Evolutionary conservation across 345 rosid genomes (phyloP), one percentile per base, ranked within the genome.

Genomic region (Eucalyptus leucophloia): DNA sequence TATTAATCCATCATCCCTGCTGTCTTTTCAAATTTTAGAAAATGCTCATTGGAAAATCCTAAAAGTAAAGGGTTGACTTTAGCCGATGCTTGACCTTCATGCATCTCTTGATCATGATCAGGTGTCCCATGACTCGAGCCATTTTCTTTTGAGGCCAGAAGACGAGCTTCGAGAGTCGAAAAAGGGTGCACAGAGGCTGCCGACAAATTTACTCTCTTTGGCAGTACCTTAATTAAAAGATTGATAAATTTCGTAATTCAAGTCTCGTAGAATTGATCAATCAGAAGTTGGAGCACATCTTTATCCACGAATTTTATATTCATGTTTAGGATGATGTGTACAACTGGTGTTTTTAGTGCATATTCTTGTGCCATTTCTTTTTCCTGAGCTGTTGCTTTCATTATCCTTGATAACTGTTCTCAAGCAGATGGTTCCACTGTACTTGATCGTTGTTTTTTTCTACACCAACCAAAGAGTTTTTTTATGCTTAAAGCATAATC

Each of bases 401-500:
- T 77, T 77, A 77, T 77, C 83, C 47, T 86, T 51, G 44, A 49
- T n/a, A n/a, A 18, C 60, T 32, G 44, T 50, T 86, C 60, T 13
- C 17, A 9, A 10, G 28, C 10, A 42, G 45, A 86, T 72, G 17
- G n/a, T 40, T 40, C 83, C 83, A 21, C 83, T 26, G 88, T 26
- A 44, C 69, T 65, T 54, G 88, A 77, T 72, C 40, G 44, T 89
- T 91, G 93, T 92, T 92, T 89, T 89, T 81, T 86, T 92, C 87
- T 85, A 88, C 95, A 77, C 83, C 97, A 86, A 93, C 92, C 94
- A 5, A 90, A 45, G 87, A 83, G 77, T 58, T 89, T 86, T 77
- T 87, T 89, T 90, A 86, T 89, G 90, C 94, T 93, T 92, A 86
- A 93, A 93, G 95, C 92, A 93, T 92, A 92, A 92, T 88, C 90